Base-by-base conservation (phyloP, 768 basidiomycete species). In the Mycena filopes region DNA sequence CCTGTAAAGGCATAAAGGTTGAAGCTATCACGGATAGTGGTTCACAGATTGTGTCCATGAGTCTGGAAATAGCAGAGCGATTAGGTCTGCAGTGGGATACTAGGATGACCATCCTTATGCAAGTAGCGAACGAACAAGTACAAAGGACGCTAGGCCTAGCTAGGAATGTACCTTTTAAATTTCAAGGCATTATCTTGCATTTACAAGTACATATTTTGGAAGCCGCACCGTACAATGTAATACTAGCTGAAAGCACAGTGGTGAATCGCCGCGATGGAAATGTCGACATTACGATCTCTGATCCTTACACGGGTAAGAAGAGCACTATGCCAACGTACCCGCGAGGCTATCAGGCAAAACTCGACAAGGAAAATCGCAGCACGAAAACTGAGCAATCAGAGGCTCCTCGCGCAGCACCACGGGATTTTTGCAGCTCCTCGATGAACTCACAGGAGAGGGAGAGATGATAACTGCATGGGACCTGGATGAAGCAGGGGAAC, bases 381-480 rank as follows among this genome's bases (percentile, higher is more conserved):
- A n/a, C n/a, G n/a, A n/a, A n/a, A 25, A 18, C 20, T 45, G 3
- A 20, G 20, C 20, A 8, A 50, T 4, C 31, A 12, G 7, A 33
- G 15, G 28, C 10, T n/a, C n/a, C n/a, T n/a, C n/a, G n/a, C n/a
- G n/a, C n/a, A n/a, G n/a, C 12, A 18, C 8, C 28, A 2, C 29
- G 33, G 48, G 48, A 49, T 49, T 49, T 49, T 49, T 49, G 29
- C 18, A 2, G 7, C 16, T 49, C 5, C 33, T 49, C 21, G 16
- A 49, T 16, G 48, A 49, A 31, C 48, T 49, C 48, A 29, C 29
- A 6, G 49, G 11, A 3, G 49, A 38, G 31, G 31, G 49, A 51
- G 49, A 51, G 38, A 8, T 51, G 23, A 51, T 51, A 33, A 51
- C 49, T 7, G 33, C 49, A 20, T 51, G 49, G 49, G 49, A 51